phyloP scores from a whole-genome alignment of 768 basidiomycete genomes.

The Polyporus arcularius region DNA sequence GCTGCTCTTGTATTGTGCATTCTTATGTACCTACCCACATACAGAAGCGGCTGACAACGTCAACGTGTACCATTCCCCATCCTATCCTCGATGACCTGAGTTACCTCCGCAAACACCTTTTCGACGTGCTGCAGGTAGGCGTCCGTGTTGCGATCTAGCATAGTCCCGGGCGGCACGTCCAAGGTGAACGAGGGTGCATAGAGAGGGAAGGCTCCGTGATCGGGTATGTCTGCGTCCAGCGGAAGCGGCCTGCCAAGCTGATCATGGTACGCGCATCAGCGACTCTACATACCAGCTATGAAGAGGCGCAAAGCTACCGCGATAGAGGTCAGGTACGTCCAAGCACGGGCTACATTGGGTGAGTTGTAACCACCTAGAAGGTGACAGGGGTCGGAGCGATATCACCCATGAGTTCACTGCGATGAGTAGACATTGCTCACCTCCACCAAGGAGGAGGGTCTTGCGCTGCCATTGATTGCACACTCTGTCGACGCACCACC shows the following conservation, averaged over 20 bases:
- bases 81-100: constrained; percentile 15
- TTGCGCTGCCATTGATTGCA: constrained; percentile 57
- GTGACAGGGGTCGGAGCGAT: background rate
- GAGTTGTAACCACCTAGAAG: constrained; percentile 76
- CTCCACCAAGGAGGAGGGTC: constrained; percentile 77
- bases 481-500: constrained; percentile 62
- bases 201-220: constrained; percentile 68
- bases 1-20: background rate
- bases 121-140: constrained; percentile 54
- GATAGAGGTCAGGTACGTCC: constrained; percentile 80
- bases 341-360: constrained; percentile 83
- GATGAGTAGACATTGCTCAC: constrained; percentile 36
- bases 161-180: constrained; percentile 71
- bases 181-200: constrained; percentile 84
- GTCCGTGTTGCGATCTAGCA: constrained; percentile 70
- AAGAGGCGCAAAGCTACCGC: constrained; percentile 49
- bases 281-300: background rate
- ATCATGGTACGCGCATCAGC: background rate
- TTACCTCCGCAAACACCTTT: constrained; percentile 22
- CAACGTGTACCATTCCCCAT: background rate
- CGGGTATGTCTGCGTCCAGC: constrained; percentile 69
- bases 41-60: background rate
- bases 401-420: background rate
- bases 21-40: background rate
- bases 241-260: constrained; percentile 59